Conservation (phyloP, 495 filamentous ascomycete species). For the Hypoxylon fuscum region DNA sequence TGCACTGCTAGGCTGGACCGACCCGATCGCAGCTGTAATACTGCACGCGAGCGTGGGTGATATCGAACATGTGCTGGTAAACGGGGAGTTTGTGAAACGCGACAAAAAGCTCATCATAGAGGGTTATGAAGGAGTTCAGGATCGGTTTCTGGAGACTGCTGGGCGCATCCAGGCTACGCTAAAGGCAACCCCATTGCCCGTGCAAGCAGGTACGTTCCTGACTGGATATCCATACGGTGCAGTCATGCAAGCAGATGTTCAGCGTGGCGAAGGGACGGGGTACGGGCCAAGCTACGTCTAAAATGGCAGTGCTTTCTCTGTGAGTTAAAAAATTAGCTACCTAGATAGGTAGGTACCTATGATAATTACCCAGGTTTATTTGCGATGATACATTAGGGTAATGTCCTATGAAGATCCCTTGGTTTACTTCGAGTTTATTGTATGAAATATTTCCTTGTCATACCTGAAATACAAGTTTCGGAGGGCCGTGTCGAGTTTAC, state of each 20-base stretch:
- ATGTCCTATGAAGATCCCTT: no score
- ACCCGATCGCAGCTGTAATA: conserved; percentile 62
- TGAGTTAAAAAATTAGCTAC: no score
- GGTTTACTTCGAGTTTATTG: no score
- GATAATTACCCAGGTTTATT: no score
- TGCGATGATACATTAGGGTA: no score
- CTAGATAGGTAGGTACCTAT: no score
- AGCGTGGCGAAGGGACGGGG: conserved; percentile 8
- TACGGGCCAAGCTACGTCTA: conserved; percentile 3
- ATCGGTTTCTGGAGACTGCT: conserved; percentile 3
- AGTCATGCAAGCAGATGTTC: conserved; percentile 2
- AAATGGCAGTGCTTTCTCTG: no score
- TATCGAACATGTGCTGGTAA: conserved; percentile 57
- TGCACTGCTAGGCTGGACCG: conserved; percentile 57
- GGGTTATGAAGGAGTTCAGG: conserved; percentile 26
- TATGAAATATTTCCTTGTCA: no score
- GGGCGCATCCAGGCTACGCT: neutral
- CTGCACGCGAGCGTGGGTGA: conserved; percentile 60
- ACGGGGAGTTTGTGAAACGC: conserved; percentile 54
- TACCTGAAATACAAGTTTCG: no score
- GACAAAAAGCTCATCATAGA: conserved; percentile 45
- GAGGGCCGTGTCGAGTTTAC: no score
- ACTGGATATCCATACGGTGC: conserved; percentile 2
- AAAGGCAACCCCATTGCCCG: neutral
- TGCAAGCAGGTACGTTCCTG: neutral